Conservation (phyloP, 2,329 filamentous ascomycete genomes). For the Metarhizium humberi region DNA sequence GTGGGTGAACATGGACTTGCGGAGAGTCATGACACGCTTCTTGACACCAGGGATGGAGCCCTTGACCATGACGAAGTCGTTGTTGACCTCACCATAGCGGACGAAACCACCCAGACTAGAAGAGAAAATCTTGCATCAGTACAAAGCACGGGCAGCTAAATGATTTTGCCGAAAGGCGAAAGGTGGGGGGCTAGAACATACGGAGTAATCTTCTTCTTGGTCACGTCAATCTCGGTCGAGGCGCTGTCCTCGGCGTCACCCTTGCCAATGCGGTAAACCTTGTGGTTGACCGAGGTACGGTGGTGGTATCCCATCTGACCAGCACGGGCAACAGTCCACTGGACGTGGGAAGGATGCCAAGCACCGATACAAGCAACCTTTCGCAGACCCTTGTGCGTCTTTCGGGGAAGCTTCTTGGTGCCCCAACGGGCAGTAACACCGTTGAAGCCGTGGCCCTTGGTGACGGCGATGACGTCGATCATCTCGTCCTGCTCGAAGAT, state of each 20-base stretch:
- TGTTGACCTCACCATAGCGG: conserved; percentile 98
- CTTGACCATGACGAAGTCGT: conserved; percentile 98
- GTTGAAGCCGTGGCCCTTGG: conserved; percentile 98
- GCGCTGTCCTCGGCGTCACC: conserved; percentile 83
- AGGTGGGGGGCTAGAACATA: conserved; percentile 47
- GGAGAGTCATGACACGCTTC: conserved; percentile 98
- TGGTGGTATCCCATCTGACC: conserved; percentile 99
- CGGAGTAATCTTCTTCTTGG: conserved; percentile 99
- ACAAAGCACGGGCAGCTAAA: neutral
- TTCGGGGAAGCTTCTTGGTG: conserved; percentile 99
- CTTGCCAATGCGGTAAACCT: conserved; percentile 98
- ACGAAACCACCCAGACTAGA: conserved; percentile 94
- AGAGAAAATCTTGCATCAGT: conserved; percentile 6
- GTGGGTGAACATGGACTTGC: conserved; percentile 98
- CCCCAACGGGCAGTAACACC: conserved; percentile 98
- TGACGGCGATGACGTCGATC: conserved; percentile 98
- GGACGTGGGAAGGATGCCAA: conserved; percentile 99
- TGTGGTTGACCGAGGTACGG: conserved; percentile 99
- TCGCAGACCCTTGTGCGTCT: conserved; percentile 99
- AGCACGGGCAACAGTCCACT: conserved; percentile 99
- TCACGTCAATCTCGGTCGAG: conserved; percentile 89
- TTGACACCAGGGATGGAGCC: conserved; percentile 95
- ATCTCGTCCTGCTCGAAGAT: conserved; percentile 99
- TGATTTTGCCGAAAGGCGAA: neutral
- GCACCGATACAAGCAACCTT: conserved; percentile 99